These are phyloP conservation scores for Apiotrichum sp. DNA, from an alignment of 1,284 basidiomycete species.

Conservation along the genomic window DNA sequence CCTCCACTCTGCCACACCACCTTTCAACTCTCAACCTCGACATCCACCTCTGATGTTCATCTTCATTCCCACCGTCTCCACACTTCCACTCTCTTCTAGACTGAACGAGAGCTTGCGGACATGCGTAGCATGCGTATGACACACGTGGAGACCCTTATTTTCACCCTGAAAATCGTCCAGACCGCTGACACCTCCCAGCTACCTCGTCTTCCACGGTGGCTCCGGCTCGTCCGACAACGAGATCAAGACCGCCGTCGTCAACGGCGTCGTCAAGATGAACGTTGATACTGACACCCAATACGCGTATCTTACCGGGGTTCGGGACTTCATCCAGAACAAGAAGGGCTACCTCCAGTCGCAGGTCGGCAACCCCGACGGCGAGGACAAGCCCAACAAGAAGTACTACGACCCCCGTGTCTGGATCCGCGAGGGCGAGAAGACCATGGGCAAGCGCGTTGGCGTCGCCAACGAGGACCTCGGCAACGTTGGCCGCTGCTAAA, in stretches of 20 bases:
- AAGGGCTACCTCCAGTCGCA: slow-evolving; percentile 78
- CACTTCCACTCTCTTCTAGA: too few relatives aligned
- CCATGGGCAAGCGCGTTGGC: slow-evolving; percentile 77
- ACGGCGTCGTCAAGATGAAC: slow-evolving; percentile 98
- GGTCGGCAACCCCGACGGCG: slow-evolving; percentile 88
- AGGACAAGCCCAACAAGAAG: slow-evolving; percentile 98
- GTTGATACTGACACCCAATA: slow-evolving; percentile 67
- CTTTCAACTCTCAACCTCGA: too few relatives aligned
- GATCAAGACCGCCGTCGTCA: slow-evolving; percentile 81
- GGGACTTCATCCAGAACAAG: slow-evolving; percentile 79
- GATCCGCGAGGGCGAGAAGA: slow-evolving; percentile 98
- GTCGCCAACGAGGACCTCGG: slow-evolving; percentile 86
- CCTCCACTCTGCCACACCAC: too few relatives aligned
- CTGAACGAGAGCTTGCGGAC: too few relatives aligned
- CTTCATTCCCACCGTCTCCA: too few relatives aligned
- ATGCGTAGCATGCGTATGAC: too few relatives aligned
- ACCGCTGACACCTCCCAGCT: slow-evolving; percentile 51
- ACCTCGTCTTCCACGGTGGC: slow-evolving; percentile 99
- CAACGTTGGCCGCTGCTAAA: slow-evolving; percentile 54
- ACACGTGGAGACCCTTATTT: too few relatives aligned
- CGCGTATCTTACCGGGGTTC: slow-evolving; percentile 67
- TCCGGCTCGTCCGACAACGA: slow-evolving; percentile 96
- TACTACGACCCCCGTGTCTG: slow-evolving; percentile 90
- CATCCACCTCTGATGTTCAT: too few relatives aligned
- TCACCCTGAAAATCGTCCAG: too few relatives aligned